phyloP scores from a whole-genome alignment of 352 stramenopile genomes.

The Phytopythium kandeliae region DNA sequence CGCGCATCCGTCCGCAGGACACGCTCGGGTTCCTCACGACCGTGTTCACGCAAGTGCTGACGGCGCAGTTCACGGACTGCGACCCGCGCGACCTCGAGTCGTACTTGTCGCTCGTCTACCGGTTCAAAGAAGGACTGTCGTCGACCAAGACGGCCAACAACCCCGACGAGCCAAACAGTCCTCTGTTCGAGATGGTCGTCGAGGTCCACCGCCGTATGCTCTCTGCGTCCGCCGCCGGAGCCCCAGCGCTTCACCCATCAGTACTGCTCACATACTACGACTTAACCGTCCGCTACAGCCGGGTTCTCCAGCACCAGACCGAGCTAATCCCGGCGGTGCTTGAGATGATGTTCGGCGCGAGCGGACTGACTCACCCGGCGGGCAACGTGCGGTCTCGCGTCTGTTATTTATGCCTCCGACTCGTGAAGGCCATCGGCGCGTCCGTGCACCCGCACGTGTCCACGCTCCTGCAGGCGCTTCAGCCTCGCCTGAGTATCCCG shows the following conservation, averaged over 20 bases:
- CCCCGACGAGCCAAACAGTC: conserved; percentile 57
- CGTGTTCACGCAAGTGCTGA: conserved; percentile 41
- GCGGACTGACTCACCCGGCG: conserved; percentile 59
- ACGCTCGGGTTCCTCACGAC: conserved; percentile 65
- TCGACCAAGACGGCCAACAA: conserved; percentile 51
- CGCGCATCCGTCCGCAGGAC: conserved; percentile 59
- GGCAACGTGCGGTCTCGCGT: conserved; percentile 68
- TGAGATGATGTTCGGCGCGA: conserved; percentile 76
- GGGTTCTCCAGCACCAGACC: conserved; percentile 61
- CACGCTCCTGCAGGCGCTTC: conserved; percentile 59
- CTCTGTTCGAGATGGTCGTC: conserved; percentile 63
- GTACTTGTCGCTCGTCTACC: conserved; percentile 75
- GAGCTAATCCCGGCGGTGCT: conserved; percentile 62
- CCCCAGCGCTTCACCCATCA: conserved; percentile 27
- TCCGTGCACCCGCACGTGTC: conserved; percentile 71
- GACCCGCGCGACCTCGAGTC: conserved; percentile 64
- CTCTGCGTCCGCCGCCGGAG: conserved; percentile 15
- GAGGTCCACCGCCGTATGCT: conserved; percentile 67
- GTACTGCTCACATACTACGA: conserved; percentile 84
- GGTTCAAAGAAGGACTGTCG: conserved; percentile 79
- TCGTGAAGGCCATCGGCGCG: conserved; percentile 70
- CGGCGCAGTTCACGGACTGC: conserved; percentile 44
- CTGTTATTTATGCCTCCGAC: conserved; percentile 77
- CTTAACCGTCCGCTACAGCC: conserved; percentile 66
- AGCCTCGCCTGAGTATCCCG: conserved; percentile 55